Evolutionary conservation across 176 grass and related monocot species (phyloP), one percentile per base, ranked within the genome.

Genomic region (Alopecurus myosuroides): DNA sequence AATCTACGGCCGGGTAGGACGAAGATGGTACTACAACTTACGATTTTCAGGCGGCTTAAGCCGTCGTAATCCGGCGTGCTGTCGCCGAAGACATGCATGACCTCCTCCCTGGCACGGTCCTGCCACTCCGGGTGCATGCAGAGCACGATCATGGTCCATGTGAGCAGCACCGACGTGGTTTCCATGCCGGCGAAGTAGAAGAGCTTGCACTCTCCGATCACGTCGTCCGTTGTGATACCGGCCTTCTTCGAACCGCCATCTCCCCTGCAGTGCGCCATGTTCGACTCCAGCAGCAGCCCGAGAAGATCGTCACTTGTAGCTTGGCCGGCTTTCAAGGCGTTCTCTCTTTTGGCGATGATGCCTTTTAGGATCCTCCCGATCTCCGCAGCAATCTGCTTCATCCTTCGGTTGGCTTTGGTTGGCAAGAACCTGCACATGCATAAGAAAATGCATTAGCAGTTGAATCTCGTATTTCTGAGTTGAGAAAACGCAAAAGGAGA

Each of bases 101-200:
- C 95, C 84, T 97, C 95, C 26, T 91, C 90, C 44, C 90, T 86
- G 1, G 92, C 95, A 9, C 88, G 90, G 78, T 81, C 75, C 79
- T 94, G 95, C 95, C 95, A 97, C 50, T 84, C 65, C 22, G 92
- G 92, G 91, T 97, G 86, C 92, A 97, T 93, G 70, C 84, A 87
- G 70, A 97, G 63, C 25, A 90, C 77, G 48, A 94, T 13, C 86
- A 97, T 90, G 1, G 95, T 93, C 92, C 92, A 97, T 1, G 92
- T 97, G 22, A 97, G 86, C 57, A 94, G 64, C 81, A 93, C 86
- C 10, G 95, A 93, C 1, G 95, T 94, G 31, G 95, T 97, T 81
- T 94, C 92, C 81, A 93, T 89, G 14, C 95, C 95, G 8, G 92
- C 92, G 76, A 97, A 91, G 88, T 97, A 97, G 83, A 94, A 97